Percentiles rank a stretch among this genome's conserved stretches.
These are phyloP conservation scores for Crassisporium funariophilum DNA, from an alignment of 768 basidiomycete genomes.

Conservation along the genomic window DNA sequence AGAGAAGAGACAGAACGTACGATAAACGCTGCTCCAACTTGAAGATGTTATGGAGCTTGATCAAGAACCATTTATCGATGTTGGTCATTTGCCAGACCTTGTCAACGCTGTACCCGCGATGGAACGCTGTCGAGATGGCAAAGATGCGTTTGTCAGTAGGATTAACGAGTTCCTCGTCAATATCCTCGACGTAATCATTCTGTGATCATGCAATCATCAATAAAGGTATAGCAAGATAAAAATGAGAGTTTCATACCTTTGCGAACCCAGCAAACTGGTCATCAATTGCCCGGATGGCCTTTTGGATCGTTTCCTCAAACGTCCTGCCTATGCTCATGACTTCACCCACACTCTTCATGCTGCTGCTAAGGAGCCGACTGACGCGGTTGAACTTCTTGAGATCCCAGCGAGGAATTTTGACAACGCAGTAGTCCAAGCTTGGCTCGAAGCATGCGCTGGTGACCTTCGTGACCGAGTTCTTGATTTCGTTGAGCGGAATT, in stretches of 20 bases:
- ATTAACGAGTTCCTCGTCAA: constrained; percentile 91
- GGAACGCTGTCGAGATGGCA: constrained; percentile 92
- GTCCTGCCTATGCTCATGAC: constrained; percentile 99
- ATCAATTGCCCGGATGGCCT: constrained; percentile 96
- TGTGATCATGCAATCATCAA: constrained; percentile 28
- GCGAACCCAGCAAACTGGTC: constrained; percentile 94
- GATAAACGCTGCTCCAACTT: constrained; percentile 76
- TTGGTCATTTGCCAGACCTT: constrained; percentile 98
- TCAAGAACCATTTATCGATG: constrained; percentile 99
- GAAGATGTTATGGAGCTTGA: constrained; percentile 80
- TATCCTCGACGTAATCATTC: constrained; percentile 87
- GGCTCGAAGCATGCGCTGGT: constrained; percentile 99
- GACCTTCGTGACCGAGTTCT: constrained; percentile 95
- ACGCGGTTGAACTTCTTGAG: constrained; percentile 97
- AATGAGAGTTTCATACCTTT: constrained; percentile 47
- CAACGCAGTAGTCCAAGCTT: constrained; percentile 94
- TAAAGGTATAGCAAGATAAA: not conserved
- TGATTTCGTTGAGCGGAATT: constrained; percentile 96
- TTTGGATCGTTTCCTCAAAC: constrained; percentile 98
- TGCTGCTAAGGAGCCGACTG: constrained; percentile 85
- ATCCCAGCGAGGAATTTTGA: constrained; percentile 99
- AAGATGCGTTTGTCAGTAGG: constrained; percentile 98
- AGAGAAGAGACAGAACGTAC: constrained; percentile 46
- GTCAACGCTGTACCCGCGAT: constrained; percentile 90
- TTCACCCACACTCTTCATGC: constrained; percentile 99